Percentiles rank a stretch among this genome's conserved stretches.
Evolutionary conservation across 352 stramenopile genomes (phyloP).

Genomic region (Pythium monospermum): DNA sequence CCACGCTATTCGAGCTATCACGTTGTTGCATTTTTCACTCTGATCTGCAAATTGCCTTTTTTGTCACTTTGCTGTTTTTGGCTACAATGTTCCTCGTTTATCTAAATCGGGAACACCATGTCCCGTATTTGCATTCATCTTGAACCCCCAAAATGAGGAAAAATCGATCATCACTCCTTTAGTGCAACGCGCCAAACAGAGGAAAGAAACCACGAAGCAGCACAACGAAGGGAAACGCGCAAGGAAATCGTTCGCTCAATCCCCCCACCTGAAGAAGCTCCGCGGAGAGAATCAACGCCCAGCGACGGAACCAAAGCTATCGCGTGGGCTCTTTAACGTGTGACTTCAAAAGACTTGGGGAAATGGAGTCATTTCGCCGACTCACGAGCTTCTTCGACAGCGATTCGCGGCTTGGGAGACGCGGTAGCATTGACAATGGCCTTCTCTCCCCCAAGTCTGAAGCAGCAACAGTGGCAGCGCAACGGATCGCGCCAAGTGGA

Average conservation of each 20-base stretch:
- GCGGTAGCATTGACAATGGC: conserved; percentile 27
- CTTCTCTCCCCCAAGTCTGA: conserved; percentile 18
- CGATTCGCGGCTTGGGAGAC: conserved; percentile 29
- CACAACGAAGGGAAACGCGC: background rate
- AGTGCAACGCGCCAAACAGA: conserved; percentile 4
- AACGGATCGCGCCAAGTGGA: conserved; percentile 27
- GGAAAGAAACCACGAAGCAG: background rate
- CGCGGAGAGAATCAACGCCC: no score
- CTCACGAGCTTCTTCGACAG: conserved; percentile 72
- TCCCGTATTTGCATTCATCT: background rate
- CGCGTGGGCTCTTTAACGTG: conserved; percentile 4
- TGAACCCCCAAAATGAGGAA: conserved; percentile 1
- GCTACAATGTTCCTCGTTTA: conserved; percentile 9
- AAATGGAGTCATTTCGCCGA: conserved; percentile 68
- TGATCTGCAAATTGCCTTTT: no score
- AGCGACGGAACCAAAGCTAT: no score
- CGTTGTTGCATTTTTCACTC: no score
- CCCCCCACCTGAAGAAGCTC: no score
- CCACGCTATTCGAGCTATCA: no score
- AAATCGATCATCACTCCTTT: conserved; percentile 4
- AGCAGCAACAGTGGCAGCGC: conserved; percentile 10
- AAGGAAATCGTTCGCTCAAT: no score
- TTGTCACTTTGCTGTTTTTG: no score
- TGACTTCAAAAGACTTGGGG: background rate
- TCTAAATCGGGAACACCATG: background rate